Evolutionary conservation across 164 flowering plant genomes (phyloP).

Genomic region (Magnolia officinalis): DNA sequence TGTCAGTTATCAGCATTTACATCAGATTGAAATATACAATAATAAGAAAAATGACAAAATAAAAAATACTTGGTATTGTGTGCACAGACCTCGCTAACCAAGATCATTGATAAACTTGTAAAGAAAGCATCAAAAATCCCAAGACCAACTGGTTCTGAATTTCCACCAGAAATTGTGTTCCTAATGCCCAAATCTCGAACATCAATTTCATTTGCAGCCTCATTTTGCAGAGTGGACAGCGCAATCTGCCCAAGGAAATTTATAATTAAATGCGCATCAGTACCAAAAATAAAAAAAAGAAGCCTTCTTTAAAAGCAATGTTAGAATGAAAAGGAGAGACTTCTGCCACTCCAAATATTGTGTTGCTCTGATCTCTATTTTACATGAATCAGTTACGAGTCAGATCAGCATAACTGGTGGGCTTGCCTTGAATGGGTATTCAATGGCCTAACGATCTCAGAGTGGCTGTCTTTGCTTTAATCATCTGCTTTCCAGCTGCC

Average conservation of each 20-base stretch:
- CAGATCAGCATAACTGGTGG: too few species aligned
- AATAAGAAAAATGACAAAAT: not conserved
- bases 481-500: too few species aligned
- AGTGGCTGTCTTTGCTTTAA: too few species aligned
- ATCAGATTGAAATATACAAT: conserved; percentile 4
- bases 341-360: too few species aligned
- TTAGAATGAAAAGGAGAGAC: not conserved
- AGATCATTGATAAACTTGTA: conserved; percentile 86
- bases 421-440: too few species aligned
- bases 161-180: conserved; percentile 40
- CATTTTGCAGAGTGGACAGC: conserved; percentile 29
- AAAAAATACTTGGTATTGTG: not conserved
- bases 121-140: conserved; percentile 92
- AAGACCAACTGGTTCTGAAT: conserved; percentile 33
- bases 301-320: not conserved
- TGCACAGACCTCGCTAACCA: conserved; percentile 86
- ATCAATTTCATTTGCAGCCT: conserved; percentile 22
- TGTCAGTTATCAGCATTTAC: not conserved
- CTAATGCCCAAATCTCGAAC: conserved; percentile 37
- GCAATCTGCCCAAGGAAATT: conserved; percentile 37
- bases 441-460: too few species aligned
- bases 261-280: not conserved
- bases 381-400: too few species aligned
- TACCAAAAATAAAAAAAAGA: not conserved
- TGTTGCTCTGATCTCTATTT: too few species aligned